Percentiles rank a stretch among this genome's conserved stretches.
Conservation (phyloP, 257 asterid species). For the Apocynum venetum region DNA sequence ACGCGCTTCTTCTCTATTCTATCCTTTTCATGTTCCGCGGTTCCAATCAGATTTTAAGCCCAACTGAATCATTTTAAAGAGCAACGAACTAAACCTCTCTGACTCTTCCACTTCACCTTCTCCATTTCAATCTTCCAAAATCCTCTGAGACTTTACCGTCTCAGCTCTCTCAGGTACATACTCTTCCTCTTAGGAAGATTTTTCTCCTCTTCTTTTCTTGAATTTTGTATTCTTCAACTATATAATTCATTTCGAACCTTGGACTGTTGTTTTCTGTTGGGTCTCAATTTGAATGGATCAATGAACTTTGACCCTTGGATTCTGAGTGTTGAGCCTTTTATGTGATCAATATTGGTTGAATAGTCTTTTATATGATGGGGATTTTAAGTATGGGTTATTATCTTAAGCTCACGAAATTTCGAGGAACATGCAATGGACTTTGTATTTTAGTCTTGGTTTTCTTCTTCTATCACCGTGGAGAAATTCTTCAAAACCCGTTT, state of each 20-base stretch:
- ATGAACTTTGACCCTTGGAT: background rate
- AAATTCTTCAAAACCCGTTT: conserved; percentile 30
- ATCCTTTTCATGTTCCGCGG: background rate
- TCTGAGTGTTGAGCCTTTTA: background rate
- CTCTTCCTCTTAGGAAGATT: background rate
- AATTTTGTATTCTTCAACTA: background rate
- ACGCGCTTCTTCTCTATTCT: background rate
- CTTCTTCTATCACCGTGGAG: conserved; percentile 30
- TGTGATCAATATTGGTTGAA: background rate
- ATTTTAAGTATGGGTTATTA: conserved; percentile 15
- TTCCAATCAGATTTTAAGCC: background rate
- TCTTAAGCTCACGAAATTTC: conserved; percentile 37
- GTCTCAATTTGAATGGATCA: background rate
- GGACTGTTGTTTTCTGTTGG: background rate
- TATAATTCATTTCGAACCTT: background rate
- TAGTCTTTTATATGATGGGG: conserved; percentile 30
- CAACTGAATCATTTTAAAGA: background rate
- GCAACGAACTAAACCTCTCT: background rate
- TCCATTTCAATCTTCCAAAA: background rate
- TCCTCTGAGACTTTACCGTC: background rate
- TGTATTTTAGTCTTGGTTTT: conserved; percentile 38
- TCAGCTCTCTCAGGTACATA: conserved; percentile 13
- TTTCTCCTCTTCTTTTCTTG: background rate
- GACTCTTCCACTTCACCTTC: background rate
- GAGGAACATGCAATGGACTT: conserved; percentile 48